A percentile compares a stretch with the other conserved stretches of the same genome.
phyloP scores from a whole-genome alignment of 805 yeast genomes.

The Vanderwaltozyma polyspora region DNA sequence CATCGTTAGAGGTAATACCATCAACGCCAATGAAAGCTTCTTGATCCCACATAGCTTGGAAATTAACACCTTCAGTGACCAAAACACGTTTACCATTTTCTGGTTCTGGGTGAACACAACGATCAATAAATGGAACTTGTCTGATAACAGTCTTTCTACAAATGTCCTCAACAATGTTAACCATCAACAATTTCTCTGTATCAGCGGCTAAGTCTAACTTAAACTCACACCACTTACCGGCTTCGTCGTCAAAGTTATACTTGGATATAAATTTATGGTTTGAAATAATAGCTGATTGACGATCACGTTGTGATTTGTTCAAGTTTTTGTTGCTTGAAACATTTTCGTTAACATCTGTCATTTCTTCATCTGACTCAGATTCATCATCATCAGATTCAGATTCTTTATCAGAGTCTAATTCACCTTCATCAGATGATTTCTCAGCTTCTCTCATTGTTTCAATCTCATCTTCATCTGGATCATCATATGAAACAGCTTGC shows the following conservation, averaged over 20 bases:
- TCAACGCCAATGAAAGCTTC: slow-evolving; percentile 86
- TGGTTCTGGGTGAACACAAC: slow-evolving; percentile 76
- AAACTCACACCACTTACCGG: slow-evolving; percentile 90
- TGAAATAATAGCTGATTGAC: slow-evolving; percentile 73
- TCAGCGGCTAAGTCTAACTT: slow-evolving; percentile 72
- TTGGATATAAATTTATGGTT: slow-evolving; percentile 62
- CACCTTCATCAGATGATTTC: slow-evolving; percentile 63
- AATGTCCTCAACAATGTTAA: slow-evolving; percentile 85
- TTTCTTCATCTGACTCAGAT: slow-evolving; percentile 29
- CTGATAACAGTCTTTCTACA: slow-evolving; percentile 87
- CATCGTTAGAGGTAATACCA: slow-evolving; percentile 83
- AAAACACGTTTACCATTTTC: slow-evolving; percentile 63
- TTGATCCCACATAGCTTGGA: slow-evolving; percentile 97
- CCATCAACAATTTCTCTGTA: slow-evolving; percentile 91
- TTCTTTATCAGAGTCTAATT: slow-evolving; percentile 30
- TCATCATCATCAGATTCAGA: slow-evolving; percentile 36
- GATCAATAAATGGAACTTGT: slow-evolving; percentile 81
- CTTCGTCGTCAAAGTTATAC: slow-evolving; percentile 80
- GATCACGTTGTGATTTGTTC: slow-evolving; percentile 59
- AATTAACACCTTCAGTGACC: slow-evolving; percentile 97
- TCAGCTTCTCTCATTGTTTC: slow-evolving; percentile 82
- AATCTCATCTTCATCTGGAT: slow-evolving; percentile 88
- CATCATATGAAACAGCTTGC: slow-evolving; percentile 87
- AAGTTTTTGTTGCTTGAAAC: slow-evolving; percentile 26
- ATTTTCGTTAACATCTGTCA: slow-evolving; percentile 17